phyloP scores from a whole-genome alignment of 2,329 filamentous ascomycete species.

The Penicillium digitatum region DNA sequence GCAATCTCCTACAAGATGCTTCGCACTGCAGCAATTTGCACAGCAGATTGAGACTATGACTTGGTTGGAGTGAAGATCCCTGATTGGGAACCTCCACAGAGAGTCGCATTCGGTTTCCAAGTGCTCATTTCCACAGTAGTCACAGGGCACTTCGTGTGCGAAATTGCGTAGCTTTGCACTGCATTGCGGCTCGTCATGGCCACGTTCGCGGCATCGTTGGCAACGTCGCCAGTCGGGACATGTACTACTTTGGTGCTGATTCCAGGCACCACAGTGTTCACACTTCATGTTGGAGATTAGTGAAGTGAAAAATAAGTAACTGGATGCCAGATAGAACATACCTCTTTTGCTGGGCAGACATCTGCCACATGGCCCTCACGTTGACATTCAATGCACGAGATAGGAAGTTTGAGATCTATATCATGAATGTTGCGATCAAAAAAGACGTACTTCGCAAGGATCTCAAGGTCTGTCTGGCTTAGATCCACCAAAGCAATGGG shows the following conservation, averaged over 20 bases:
- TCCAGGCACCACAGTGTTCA: slow-evolving; percentile 42
- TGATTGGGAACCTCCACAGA: slow-evolving; percentile 51
- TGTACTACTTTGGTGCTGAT: slow-evolving; percentile 38
- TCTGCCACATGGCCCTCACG: slow-evolving; percentile 42
- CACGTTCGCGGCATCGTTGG: slow-evolving; percentile 59
- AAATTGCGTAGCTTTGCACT: slow-evolving; percentile 57
- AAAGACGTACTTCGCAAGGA: slow-evolving; percentile 39
- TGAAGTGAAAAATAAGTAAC: not conserved
- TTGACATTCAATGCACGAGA: slow-evolving; percentile 44
- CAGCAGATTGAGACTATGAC: slow-evolving; percentile 45
- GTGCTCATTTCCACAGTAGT: slow-evolving; percentile 59
- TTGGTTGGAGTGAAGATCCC: slow-evolving; percentile 24
- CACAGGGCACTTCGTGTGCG: slow-evolving; percentile 53
- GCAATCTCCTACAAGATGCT: slow-evolving; percentile 46
- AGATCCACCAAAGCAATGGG: slow-evolving; percentile 39
- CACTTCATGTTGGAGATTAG: slow-evolving; percentile 29
- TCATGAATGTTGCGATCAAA: slow-evolving; percentile 38
- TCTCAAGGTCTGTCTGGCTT: slow-evolving; percentile 37
- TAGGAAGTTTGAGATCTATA: slow-evolving; percentile 40
- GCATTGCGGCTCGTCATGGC: slow-evolving; percentile 54
- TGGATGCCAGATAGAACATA: slow-evolving; percentile 16
- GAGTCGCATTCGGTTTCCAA: slow-evolving; percentile 57
- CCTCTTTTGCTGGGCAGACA: slow-evolving; percentile 44
- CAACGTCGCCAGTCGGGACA: slow-evolving; percentile 44
- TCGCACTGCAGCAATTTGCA: slow-evolving; percentile 41